Conservation (phyloP, 306 rosid species). For the Cicer arietinum region DNA sequence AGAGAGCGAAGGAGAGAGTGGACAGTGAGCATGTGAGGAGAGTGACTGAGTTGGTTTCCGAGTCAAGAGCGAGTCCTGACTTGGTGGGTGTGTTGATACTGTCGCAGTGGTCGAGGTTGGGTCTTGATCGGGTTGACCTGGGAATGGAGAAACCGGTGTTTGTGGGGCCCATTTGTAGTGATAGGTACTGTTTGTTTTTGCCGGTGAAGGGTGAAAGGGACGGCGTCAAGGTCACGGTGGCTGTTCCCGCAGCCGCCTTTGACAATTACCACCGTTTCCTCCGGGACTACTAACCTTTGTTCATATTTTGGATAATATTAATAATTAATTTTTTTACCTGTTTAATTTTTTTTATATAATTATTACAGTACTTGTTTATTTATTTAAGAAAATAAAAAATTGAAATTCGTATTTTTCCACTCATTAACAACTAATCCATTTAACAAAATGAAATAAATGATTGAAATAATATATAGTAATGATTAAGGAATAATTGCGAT, state of each 20-base stretch:
- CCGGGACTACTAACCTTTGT: conserved; percentile 11
- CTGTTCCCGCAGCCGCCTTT: conserved; percentile 72
- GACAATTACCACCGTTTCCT: conserved; percentile 61
- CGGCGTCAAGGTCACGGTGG: conserved; percentile 78
- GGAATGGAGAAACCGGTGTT: conserved; percentile 70
- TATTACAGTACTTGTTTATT: background rate
- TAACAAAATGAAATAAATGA: background rate
- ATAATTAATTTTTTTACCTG: background rate
- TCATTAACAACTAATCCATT: no score
- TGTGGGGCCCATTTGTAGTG: conserved; percentile 76
- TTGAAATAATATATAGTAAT: background rate
- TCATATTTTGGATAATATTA: background rate
- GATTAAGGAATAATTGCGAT: conserved; percentile 24
- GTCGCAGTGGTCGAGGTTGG: conserved; percentile 95
- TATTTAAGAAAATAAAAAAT: background rate
- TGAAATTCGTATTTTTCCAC: background rate
- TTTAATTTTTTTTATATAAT: conserved; percentile 26
- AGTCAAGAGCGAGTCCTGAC: conserved; percentile 71
- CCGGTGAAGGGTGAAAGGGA: conserved; percentile 65
- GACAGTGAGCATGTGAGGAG: conserved; percentile 68
- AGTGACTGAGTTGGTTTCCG: conserved; percentile 65
- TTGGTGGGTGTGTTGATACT: conserved; percentile 77
- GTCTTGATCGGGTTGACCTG: conserved; percentile 74
- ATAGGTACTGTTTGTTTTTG: conserved; percentile 77
- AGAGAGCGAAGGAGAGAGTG: conserved; percentile 73